These are phyloP conservation scores for Kurtzmaniella fragi DNA, from an alignment of 805 yeast genomes.

Conservation along the genomic window DNA sequence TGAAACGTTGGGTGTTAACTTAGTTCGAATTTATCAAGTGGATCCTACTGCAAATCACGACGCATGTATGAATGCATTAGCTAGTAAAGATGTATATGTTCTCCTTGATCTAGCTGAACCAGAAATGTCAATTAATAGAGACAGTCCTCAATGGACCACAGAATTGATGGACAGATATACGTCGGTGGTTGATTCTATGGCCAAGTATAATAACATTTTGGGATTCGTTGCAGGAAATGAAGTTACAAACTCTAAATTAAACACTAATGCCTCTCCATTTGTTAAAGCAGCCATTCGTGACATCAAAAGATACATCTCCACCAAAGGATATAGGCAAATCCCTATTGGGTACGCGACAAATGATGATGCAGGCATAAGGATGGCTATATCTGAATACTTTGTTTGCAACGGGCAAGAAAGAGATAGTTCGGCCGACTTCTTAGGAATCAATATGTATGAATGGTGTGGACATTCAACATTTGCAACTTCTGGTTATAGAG, in stretches of 20 bases:
- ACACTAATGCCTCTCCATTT: slow-evolving; percentile 26
- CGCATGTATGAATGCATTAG: slow-evolving; percentile 66
- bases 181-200: slow-evolving; percentile 29
- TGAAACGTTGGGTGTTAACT: slow-evolving; percentile 62
- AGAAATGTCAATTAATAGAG: slow-evolving; percentile 24
- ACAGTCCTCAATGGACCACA: slow-evolving; percentile 30
- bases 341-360: slow-evolving; percentile 40
- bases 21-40: slow-evolving; percentile 81
- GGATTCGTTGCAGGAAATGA: slow-evolving; percentile 41
- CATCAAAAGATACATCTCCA: slow-evolving; percentile 20
- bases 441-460: slow-evolving; percentile 34
- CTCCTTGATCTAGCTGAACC: slow-evolving; percentile 35
- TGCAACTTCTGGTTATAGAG: slow-evolving; percentile 32
- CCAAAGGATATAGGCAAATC: slow-evolving; percentile 23
- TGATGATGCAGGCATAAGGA: slow-evolving; percentile 29
- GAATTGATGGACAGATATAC: slow-evolving; percentile 25
- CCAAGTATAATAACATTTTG: slow-evolving; percentile 25
- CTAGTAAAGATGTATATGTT: slow-evolving; percentile 31
- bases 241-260: slow-evolving; percentile 25
- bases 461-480: slow-evolving; percentile 39
- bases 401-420: slow-evolving; percentile 18
- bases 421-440: slow-evolving; percentile 22
- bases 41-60: slow-evolving; percentile 70
- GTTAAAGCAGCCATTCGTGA: slow-evolving; percentile 35
- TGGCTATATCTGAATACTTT: slow-evolving; percentile 23